These are phyloP conservation scores for Backusella psychrophila DNA, from an alignment of 192 early-diverging fungal genomes.

Conservation along the genomic window DNA sequence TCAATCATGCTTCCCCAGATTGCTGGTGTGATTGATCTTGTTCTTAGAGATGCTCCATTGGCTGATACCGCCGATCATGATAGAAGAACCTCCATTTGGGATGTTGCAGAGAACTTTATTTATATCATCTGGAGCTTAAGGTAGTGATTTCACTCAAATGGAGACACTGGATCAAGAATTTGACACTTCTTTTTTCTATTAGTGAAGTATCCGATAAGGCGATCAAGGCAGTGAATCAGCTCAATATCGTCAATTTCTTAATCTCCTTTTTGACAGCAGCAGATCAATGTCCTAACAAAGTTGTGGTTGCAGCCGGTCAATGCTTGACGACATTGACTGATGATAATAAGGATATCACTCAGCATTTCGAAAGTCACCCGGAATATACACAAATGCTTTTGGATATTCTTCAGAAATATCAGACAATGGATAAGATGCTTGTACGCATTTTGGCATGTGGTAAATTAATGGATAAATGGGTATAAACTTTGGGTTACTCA, in stretches of 20 bases:
- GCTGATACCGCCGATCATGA: slow-evolving; percentile 36
- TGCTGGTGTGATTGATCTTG: slow-evolving; percentile 30
- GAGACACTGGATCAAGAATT: no score
- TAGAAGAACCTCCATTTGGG: slow-evolving; percentile 50
- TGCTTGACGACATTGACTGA: slow-evolving; percentile 83
- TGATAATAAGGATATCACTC: slow-evolving; percentile 61
- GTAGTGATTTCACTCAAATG: slow-evolving; percentile 8
- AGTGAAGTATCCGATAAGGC: slow-evolving; percentile 72
- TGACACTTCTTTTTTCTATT: background rate
- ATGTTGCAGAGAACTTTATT: slow-evolving; percentile 57
- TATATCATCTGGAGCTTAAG: slow-evolving; percentile 53
- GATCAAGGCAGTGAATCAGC: slow-evolving; percentile 64
- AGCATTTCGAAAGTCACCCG: slow-evolving; percentile 54
- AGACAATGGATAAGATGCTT: slow-evolving; percentile 56
- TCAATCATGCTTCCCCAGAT: slow-evolving; percentile 43
- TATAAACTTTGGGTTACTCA: background rate
- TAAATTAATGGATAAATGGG: slow-evolving; percentile 33
- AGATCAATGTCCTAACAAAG: slow-evolving; percentile 46
- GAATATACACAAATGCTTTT: slow-evolving; percentile 53
- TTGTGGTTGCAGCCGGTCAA: slow-evolving; percentile 61
- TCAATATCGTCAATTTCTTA: slow-evolving; percentile 59
- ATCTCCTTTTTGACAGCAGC: slow-evolving; percentile 63
- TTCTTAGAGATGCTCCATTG: slow-evolving; percentile 31
- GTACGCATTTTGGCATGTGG: slow-evolving; percentile 70
- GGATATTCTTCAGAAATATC: slow-evolving; percentile 42